These are phyloP conservation scores for Madurella mycetomatis DNA, from an alignment of 2,329 filamentous ascomycete species.

Conservation along the genomic window DNA sequence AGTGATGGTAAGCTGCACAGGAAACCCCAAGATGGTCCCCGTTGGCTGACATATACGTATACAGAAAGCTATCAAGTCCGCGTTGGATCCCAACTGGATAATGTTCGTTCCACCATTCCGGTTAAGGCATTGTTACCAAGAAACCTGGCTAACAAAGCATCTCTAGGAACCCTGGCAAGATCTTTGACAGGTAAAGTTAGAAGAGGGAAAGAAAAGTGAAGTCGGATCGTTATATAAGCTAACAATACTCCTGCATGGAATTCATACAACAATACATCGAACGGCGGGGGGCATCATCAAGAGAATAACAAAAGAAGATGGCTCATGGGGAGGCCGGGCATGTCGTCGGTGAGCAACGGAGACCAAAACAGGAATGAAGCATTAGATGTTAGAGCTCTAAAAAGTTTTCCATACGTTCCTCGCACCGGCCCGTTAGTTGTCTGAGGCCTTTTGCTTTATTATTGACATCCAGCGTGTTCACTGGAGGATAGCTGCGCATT, in stretches of 20 bases:
- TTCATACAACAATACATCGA: slow-evolving; percentile 14
- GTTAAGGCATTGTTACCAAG: not conserved
- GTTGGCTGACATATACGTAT: not conserved
- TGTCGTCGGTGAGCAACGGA: not conserved
- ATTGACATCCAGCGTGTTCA: too few relatives aligned
- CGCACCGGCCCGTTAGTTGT: not conserved
- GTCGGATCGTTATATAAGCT: not conserved
- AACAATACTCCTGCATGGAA: not conserved
- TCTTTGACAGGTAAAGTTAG: slow-evolving; percentile 60
- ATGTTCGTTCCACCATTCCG: slow-evolving; percentile 41
- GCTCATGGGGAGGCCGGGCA: not conserved
- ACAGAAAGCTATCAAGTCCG: slow-evolving; percentile 66
- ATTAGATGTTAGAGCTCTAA: not conserved
- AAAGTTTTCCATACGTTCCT: not conserved
- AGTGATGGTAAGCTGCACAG: slow-evolving; percentile 57
- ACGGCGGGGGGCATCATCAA: slow-evolving; percentile 9
- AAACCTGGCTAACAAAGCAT: not conserved
- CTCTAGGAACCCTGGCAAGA: slow-evolving; percentile 73
- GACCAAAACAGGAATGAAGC: not conserved
- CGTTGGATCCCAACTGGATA: slow-evolving; percentile 80
- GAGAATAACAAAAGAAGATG: not conserved
- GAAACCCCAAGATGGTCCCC: not conserved
- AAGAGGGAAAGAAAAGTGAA: not conserved
- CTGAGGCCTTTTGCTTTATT: too few relatives aligned
- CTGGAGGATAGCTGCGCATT: slow-evolving; percentile 46